phyloP scores from a whole-genome alignment of 495 filamentous ascomycete genomes.

The Tuber indicum region DNA sequence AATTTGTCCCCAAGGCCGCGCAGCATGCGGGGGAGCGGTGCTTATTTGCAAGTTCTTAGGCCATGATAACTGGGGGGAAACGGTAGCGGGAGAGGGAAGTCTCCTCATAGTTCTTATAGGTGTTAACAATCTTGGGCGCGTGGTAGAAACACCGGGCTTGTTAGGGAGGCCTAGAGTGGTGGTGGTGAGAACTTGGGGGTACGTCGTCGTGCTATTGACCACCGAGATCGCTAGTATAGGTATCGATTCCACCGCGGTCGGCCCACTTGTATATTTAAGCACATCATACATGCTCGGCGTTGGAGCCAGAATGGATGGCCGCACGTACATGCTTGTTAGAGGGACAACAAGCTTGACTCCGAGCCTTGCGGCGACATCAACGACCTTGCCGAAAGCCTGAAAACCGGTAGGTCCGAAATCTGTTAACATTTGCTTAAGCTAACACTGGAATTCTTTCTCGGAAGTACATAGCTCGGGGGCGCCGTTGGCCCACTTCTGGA shows the following conservation, averaged over 20 bases:
- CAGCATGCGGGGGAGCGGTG: conserved; percentile 45
- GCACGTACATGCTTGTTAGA: conserved; percentile 53
- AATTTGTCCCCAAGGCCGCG: conserved; percentile 45
- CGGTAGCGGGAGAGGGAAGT: conserved; percentile 50
- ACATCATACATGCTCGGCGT: neutral
- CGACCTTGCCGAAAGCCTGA: conserved; percentile 55
- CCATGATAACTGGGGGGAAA: conserved; percentile 49
- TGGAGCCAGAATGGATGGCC: neutral
- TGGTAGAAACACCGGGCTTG: conserved; percentile 45
- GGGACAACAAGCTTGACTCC: conserved; percentile 52
- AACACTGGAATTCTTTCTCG: neutral
- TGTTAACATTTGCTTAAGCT: neutral
- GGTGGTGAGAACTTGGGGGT: neutral
- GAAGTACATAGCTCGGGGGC: conserved; percentile 37
- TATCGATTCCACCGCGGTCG: conserved; percentile 60
- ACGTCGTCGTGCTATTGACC: conserved; percentile 47
- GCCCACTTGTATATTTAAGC: conserved; percentile 43
- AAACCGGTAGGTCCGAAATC: conserved; percentile 51
- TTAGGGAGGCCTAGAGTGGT: neutral
- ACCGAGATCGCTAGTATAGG: conserved; percentile 47
- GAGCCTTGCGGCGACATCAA: conserved; percentile 51
- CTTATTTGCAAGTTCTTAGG: conserved; percentile 56
- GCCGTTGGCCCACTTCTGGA: conserved; percentile 46
- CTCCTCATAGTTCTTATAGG: conserved; percentile 47
- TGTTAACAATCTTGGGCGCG: conserved; percentile 44